A percentile compares a stretch with the other conserved stretches of the same genome.
These are phyloP conservation scores for Paramyrothecium sp. DNA, from an alignment of 2,329 filamentous ascomycete genomes.

Conservation along the genomic window DNA sequence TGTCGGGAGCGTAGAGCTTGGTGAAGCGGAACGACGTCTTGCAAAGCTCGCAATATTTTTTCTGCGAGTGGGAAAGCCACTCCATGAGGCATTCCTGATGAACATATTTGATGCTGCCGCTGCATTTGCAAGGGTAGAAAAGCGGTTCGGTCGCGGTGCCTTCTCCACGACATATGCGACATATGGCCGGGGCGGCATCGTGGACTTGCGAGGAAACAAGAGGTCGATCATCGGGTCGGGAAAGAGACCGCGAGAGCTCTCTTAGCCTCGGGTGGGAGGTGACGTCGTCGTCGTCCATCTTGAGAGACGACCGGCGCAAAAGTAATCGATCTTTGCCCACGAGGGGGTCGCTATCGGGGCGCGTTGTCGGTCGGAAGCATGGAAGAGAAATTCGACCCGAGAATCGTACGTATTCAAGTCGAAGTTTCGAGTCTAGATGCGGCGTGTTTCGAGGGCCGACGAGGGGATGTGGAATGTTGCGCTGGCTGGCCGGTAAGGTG, in stretches of 20 bases:
- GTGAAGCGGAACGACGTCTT: slow-evolving; percentile 98
- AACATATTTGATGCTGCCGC: slow-evolving; percentile 96
- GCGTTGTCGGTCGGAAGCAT: too few species aligned
- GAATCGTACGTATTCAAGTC: too few species aligned
- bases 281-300: slow-evolving; percentile 23
- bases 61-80: slow-evolving; percentile 97
- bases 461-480: too few species aligned
- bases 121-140: slow-evolving; percentile 98
- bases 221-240: slow-evolving; percentile 20
- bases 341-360: slow-evolving; percentile 19
- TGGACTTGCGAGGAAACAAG: slow-evolving; percentile 16
- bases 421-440: too few species aligned
- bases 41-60: slow-evolving; percentile 99
- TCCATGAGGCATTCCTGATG: slow-evolving; percentile 98
- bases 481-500: too few species aligned
- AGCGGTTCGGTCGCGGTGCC: slow-evolving; percentile 78
- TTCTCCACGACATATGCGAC: slow-evolving; percentile 94
- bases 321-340: slow-evolving; percentile 22
- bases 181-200: slow-evolving; percentile 66
- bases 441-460: too few species aligned
- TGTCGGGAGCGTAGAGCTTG: slow-evolving; percentile 91
- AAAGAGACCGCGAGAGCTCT: slow-evolving; percentile 18
- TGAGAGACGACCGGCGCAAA: slow-evolving; percentile 9
- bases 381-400: too few species aligned
- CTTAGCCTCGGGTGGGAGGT: slow-evolving; percentile 17